Percentiles rank a stretch among this genome's conserved stretches.
phyloP scores from a whole-genome alignment of 2,329 filamentous ascomycete genomes.

The Verticillium isaacii region DNA sequence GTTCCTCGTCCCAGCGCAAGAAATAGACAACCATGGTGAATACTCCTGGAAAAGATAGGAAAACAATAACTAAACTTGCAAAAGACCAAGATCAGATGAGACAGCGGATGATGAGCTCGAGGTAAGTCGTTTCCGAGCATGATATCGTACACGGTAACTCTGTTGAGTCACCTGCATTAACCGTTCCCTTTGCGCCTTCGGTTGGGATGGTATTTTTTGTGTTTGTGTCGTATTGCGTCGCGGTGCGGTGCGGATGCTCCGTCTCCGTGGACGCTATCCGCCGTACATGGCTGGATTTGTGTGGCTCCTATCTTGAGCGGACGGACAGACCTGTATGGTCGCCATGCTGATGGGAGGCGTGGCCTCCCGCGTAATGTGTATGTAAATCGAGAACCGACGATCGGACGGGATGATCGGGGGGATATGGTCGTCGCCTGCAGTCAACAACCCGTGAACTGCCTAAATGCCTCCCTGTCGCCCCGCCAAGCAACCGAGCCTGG shows the following conservation, averaged over 20 bases:
- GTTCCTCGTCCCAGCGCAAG: neutral
- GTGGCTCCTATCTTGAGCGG: neutral
- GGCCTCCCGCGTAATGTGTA: neutral
- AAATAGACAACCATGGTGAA: neutral
- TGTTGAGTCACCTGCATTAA: neutral
- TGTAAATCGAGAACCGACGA: neutral
- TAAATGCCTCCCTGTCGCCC: neutral
- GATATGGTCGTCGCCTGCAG: neutral
- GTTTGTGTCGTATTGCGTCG: neutral
- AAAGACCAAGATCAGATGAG: neutral
- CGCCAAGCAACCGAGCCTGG: neutral
- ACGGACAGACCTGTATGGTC: neutral
- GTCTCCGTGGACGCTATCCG: neutral
- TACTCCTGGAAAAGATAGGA: neutral
- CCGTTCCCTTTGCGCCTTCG: neutral
- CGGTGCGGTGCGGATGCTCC: neutral
- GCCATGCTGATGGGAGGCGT: neutral
- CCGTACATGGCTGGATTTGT: neutral
- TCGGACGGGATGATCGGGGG: neutral
- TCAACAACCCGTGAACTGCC: neutral
- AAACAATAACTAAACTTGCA: neutral
- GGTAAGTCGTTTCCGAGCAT: neutral
- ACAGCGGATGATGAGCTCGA: neutral
- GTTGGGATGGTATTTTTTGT: neutral
- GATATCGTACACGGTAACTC: conserved; percentile 1